Conservation (phyloP, 2,329 filamentous ascomycete species). For the Colletotrichum tabaci region DNA sequence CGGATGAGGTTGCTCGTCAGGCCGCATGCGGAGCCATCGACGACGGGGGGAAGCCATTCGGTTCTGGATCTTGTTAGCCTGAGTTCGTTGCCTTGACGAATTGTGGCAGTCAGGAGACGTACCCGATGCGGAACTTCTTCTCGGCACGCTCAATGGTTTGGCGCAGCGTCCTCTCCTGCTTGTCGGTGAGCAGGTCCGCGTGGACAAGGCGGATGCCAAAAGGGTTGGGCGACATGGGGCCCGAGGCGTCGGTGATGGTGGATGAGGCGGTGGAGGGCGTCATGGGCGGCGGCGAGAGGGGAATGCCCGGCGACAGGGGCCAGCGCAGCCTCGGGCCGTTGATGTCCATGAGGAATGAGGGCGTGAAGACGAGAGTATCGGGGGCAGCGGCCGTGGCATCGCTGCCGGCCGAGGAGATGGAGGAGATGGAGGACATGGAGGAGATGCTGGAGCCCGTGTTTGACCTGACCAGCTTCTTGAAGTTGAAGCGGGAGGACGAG, state of each 20-base stretch:
- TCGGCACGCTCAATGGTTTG: constrained; percentile 67
- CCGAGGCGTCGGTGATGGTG: constrained; percentile 51
- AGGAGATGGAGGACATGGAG: constrained; percentile 37
- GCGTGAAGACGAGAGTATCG: constrained; percentile 52
- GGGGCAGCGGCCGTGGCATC: constrained; percentile 42
- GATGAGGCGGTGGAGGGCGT: constrained; percentile 64
- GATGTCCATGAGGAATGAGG: constrained; percentile 49
- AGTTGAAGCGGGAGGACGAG: constrained; percentile 49
- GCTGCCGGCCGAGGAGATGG: constrained; percentile 42
- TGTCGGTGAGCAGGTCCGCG: constrained; percentile 60
- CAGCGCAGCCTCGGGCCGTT: constrained; percentile 48
- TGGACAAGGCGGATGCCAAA: constrained; percentile 68
- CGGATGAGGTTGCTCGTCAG: constrained; percentile 68
- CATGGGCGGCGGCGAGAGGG: constrained; percentile 60
- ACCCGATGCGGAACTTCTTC: constrained; percentile 55
- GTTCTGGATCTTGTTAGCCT: constrained; percentile 47
- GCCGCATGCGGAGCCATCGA: constrained; percentile 59
- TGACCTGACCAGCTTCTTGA: constrained; percentile 57
- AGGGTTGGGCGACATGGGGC: constrained; percentile 52
- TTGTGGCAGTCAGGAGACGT: constrained; percentile 37
- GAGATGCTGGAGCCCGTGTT: constrained; percentile 52
- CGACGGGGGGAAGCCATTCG: constrained; percentile 61
- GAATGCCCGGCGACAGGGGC: constrained; percentile 57
- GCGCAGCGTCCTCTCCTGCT: constrained; percentile 64
- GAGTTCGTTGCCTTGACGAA: neutral